phyloP scores from a whole-genome alignment of 192 early-diverging fungal genomes.

The Rhizophagus prolifer region DNA sequence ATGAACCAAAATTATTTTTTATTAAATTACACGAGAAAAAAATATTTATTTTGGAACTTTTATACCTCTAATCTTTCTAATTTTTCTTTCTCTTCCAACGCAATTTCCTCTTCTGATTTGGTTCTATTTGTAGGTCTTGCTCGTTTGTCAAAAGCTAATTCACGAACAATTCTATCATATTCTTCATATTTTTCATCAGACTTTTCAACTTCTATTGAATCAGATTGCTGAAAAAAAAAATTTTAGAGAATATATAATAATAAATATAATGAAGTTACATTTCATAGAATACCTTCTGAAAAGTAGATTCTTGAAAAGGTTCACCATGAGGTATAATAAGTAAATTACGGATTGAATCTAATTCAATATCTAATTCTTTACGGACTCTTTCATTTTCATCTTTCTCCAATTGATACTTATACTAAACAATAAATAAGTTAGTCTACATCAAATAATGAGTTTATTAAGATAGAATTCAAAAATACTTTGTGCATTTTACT shows the following conservation, averaged over 20 bases:
- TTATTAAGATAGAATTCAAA: not conserved
- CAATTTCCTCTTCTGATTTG: slow-evolving; percentile 93
- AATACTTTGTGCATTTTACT: slow-evolving; percentile 86
- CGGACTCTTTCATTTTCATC: slow-evolving; percentile 83
- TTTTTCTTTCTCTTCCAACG: slow-evolving; percentile 77
- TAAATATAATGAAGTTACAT: not conserved
- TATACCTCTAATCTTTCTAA: slow-evolving; percentile 79
- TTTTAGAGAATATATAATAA: not conserved
- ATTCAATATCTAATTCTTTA: slow-evolving; percentile 85
- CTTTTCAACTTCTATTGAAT: not conserved
- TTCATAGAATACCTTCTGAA: not conserved
- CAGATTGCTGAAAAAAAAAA: not conserved
- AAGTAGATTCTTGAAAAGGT: slow-evolving; percentile 31
- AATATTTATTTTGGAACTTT: too few relatives aligned
- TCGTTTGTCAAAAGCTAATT: slow-evolving; percentile 81
- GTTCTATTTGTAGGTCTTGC: slow-evolving; percentile 85
- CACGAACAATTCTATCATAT: slow-evolving; percentile 83
- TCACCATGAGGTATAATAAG: slow-evolving; percentile 50
- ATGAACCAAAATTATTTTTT: not conserved
- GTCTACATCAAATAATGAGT: too few relatives aligned
- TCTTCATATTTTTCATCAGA: slow-evolving; percentile 31
- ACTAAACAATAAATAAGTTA: slow-evolving; percentile 27
- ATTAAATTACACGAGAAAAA: too few relatives aligned
- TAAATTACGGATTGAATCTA: slow-evolving; percentile 78
- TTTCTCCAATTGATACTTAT: slow-evolving; percentile 85